Evolutionary conservation across 257 asterid species (phyloP), one percentile per base, ranked within the genome.

Genomic region (Osmanthus fragrans): DNA sequence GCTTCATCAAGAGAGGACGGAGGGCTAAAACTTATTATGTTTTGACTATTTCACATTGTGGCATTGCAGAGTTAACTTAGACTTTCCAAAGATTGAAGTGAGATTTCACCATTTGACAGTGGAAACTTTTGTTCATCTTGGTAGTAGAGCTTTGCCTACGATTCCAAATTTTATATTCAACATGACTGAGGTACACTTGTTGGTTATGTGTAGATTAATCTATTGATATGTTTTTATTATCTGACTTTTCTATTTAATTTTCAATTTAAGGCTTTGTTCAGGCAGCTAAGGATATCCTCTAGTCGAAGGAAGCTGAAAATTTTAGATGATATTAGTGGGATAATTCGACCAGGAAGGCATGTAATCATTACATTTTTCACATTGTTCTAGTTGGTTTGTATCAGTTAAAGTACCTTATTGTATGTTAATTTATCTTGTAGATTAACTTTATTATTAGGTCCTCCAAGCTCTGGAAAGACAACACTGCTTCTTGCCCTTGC

Each of bases 391-490:
- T 27, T 76, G 18, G 49, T 73, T 63, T 64, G 76, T 65, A 67
- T 76, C 77, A 72, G 63, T 80, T 76, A 73, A 66, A 81, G 63
- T 72, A 34, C 71, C 80, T 79, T 39, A 83, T 66, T 16, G 63
- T 30, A 36, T 29, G 25, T 64, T 84, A 76, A 70, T 82, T 69
- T 79, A 47, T 77, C 73, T 76, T 86, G 49, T 85, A 94, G 99
- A 79, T 91, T 91, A 82, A 94, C 99, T 58, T 89, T 94, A 74
- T 81, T 94, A 68, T 77, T 94, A 87, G 97, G 99, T 60, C 99
- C 98, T 45, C 99, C 99, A 68, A 89, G 99, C 91, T 94, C 99
- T 76, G 99, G 99, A 82, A 94, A 94, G 92, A 92, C 96, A 1
- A 92, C 98, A 30, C 76, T 94, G 84, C 89, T 94, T 49, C 78